Base-by-base conservation (phyloP, 257 asterid species). In the Plantago major region DNA sequence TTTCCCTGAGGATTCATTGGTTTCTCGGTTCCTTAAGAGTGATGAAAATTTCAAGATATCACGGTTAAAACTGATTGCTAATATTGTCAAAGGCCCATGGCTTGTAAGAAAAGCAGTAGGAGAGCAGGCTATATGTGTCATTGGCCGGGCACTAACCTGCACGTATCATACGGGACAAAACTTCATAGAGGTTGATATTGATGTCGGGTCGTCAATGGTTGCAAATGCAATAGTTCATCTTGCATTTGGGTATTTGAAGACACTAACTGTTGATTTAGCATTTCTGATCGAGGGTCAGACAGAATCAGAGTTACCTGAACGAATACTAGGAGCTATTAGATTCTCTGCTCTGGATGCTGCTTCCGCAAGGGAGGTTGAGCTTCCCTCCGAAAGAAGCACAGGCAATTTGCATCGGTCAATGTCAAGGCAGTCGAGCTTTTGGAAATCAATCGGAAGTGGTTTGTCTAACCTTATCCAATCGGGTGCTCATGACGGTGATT, bases 51-150 rank as follows among this genome's bases (percentile, higher is more conserved):
- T 79, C 56, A 79, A 72, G 74, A 76, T 68, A 52, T 79, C 84
- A 18, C 82, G 96, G 49, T 70, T 90, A 12, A 90, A 87, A 61
- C 43, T 90, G 81, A 85, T 87, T 26, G 87, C 92, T 8, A 83
- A 90, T 66, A 81, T 86, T 10, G 83, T 73, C 46, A 66, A 76
- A 63, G 97, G 97, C 57, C 96, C 97, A 51, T 90, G 97, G 96
- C 71, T 87, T 56, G 95, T 90, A 58, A 84, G 80, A 62, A 84
- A 78, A 66, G 88, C 95, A 55, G 85, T 87, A 42, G 97, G 97
- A 3, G 93, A 90, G 80, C 96, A 87, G 60, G 96, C 97, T 43
- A 81, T 87, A 67, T 81, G 88, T 22, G 65, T 87, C 37, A 80
- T 87, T 30, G 93, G 95, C 1, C 78, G 86, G 57, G 79, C 84